Evolutionary conservation across 176 grass and related monocot genomes (phyloP).

Genomic region (Cenchrus americanus): DNA sequence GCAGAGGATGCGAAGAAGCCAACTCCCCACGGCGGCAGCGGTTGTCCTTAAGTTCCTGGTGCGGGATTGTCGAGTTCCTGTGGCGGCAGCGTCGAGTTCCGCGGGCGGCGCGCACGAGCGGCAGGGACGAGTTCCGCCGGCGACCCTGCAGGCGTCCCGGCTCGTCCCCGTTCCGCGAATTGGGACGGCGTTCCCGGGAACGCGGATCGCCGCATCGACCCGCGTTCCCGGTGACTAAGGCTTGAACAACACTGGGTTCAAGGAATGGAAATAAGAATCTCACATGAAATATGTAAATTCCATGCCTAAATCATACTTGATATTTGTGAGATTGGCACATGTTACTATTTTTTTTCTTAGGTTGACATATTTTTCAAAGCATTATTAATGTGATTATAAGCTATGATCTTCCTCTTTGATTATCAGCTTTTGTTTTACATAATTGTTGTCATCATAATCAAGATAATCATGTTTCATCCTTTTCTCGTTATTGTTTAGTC

Average conservation of each 20-base stretch:
- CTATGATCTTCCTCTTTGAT: slow-evolving; percentile 18
- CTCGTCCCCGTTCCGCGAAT: no score
- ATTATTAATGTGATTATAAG: slow-evolving; percentile 34
- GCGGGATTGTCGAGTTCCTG: no score
- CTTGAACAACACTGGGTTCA: not conserved
- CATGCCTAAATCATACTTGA: not conserved
- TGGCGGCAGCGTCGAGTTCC: no score
- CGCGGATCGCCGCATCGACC: no score
- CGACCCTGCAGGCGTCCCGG: no score
- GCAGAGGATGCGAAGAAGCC: no score
- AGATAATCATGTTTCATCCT: slow-evolving; percentile 33
- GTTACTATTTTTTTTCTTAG: slow-evolving; percentile 2
- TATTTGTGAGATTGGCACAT: slow-evolving; percentile 18
- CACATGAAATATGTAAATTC: not conserved
- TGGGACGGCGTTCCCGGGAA: no score
- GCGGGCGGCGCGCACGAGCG: no score
- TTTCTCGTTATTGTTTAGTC: slow-evolving; percentile 65
- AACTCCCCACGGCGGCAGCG: no score
- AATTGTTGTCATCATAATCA: slow-evolving; percentile 23
- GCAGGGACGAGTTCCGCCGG: no score
- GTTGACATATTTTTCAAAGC: slow-evolving; percentile 16
- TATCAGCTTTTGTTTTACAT: slow-evolving; percentile 21
- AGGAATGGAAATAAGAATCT: not conserved
- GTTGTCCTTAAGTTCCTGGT: no score
- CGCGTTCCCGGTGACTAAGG: no score